Evolutionary conservation across 2,329 filamentous ascomycete genomes (phyloP).

Genomic region (Cladosporium colombiae): DNA sequence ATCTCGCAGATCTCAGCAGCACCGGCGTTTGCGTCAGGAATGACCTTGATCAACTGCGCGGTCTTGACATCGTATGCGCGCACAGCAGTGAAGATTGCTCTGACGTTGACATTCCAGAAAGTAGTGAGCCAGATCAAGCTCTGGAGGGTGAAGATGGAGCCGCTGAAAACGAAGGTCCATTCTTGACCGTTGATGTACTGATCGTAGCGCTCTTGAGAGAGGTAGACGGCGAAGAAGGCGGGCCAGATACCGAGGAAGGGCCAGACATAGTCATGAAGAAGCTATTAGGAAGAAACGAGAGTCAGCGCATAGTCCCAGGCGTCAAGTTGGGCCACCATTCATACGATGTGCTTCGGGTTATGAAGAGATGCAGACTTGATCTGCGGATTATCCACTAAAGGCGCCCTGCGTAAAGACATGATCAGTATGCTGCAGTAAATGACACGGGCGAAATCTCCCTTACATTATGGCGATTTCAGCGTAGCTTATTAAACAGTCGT

Average conservation of each 20-base stretch:
- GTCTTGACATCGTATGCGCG: constrained; percentile 68
- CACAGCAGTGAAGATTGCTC: constrained; percentile 76
- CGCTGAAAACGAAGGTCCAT: constrained; percentile 97
- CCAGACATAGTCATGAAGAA: constrained; percentile 84
- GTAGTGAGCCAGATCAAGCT: constrained; percentile 91
- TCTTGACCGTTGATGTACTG: constrained; percentile 90
- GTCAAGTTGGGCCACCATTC: no score
- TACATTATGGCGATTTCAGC: constrained; percentile 10
- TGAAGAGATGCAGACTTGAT: constrained; percentile 86
- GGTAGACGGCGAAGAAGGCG: constrained; percentile 83
- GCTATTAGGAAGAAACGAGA: no score
- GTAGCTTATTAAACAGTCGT: not conserved
- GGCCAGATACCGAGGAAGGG: constrained; percentile 93
- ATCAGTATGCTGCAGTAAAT: no score
- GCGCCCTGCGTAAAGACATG: constrained; percentile 50
- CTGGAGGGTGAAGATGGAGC: constrained; percentile 83
- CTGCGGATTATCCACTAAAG: constrained; percentile 87
- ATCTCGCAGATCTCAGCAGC: constrained; percentile 83
- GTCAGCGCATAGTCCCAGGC: no score
- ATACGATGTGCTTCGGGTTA: constrained; percentile 79
- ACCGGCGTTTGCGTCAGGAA: constrained; percentile 86
- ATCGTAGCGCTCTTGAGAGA: constrained; percentile 80
- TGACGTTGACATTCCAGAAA: constrained; percentile 92
- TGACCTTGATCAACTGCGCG: constrained; percentile 86
- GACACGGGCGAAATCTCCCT: no score